phyloP scores from a whole-genome alignment of 1,284 basidiomycete species.

The Sanghuangporus sanghuang region DNA sequence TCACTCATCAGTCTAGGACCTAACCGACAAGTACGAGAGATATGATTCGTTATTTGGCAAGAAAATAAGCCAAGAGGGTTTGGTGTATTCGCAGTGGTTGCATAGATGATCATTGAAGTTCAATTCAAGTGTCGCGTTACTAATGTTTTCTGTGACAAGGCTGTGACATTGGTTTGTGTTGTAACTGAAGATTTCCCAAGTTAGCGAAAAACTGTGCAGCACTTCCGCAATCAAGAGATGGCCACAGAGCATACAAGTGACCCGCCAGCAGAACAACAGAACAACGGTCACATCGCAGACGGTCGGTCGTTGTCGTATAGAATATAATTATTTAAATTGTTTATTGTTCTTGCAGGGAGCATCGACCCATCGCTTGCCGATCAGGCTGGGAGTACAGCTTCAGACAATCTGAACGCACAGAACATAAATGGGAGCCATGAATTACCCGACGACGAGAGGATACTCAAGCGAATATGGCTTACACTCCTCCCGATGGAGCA shows the following conservation, averaged over 20 bases:
- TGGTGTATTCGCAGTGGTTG: too few relatives aligned
- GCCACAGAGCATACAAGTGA: background rate
- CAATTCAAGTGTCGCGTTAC: too few relatives aligned
- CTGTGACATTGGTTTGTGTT: too few relatives aligned
- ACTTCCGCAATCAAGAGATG: background rate
- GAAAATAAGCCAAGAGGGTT: too few relatives aligned
- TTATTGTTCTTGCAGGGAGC: background rate
- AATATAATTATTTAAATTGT: background rate
- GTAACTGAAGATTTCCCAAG: too few relatives aligned
- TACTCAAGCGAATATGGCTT: slow-evolving; percentile 14
- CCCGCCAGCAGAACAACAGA: background rate
- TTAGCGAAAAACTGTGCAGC: slow-evolving; percentile 3
- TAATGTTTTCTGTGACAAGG: too few relatives aligned
- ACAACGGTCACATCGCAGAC: background rate
- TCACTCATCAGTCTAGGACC: too few relatives aligned
- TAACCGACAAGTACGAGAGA: too few relatives aligned
- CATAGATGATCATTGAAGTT: too few relatives aligned
- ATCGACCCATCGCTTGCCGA: background rate
- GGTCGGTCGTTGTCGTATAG: background rate
- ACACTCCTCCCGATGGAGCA: slow-evolving; percentile 12
- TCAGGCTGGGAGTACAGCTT: background rate
- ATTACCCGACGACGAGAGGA: slow-evolving; percentile 1
- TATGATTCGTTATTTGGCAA: too few relatives aligned
- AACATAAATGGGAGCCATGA: background rate
- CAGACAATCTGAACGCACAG: background rate